These are phyloP conservation scores for Ochetophila trinervis DNA, from an alignment of 306 rosid species.

Conservation along the genomic window DNA sequence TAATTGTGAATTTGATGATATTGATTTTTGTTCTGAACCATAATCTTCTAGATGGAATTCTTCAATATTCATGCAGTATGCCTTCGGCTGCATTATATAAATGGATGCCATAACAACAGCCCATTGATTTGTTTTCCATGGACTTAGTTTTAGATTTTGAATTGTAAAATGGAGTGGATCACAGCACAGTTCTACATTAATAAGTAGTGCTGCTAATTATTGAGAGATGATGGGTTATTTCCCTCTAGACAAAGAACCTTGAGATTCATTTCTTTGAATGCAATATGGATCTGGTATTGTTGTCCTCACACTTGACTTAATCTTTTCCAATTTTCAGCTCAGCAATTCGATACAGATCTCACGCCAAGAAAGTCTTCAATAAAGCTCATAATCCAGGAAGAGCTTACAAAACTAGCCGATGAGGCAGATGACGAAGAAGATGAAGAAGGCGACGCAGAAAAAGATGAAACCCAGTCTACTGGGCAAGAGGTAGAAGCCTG, in stretches of 20 bases:
- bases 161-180: no score
- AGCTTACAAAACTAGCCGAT: slow-evolving; percentile 87
- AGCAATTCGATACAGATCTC: slow-evolving; percentile 60
- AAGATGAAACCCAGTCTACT: slow-evolving; percentile 43
- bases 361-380: slow-evolving; percentile 70
- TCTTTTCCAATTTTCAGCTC: slow-evolving; percentile 47
- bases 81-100: neutral
- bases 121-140: neutral
- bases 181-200: no score
- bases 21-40: neutral
- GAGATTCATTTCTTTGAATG: neutral
- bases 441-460: slow-evolving; percentile 47
- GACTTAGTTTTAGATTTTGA: neutral
- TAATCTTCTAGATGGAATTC: neutral
- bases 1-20: neutral
- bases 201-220: no score
- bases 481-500: slow-evolving; percentile 64
- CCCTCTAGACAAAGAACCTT: neutral
- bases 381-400: slow-evolving; percentile 88
- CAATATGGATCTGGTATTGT: neutral
- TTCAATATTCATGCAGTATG: neutral
- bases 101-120: neutral
- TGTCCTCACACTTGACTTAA: slow-evolving; percentile 9
- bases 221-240: neutral
- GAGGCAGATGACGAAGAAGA: slow-evolving; percentile 66